These are phyloP conservation scores for Tilletia horrida DNA, from an alignment of 1,284 basidiomycete species.

Conservation along the genomic window DNA sequence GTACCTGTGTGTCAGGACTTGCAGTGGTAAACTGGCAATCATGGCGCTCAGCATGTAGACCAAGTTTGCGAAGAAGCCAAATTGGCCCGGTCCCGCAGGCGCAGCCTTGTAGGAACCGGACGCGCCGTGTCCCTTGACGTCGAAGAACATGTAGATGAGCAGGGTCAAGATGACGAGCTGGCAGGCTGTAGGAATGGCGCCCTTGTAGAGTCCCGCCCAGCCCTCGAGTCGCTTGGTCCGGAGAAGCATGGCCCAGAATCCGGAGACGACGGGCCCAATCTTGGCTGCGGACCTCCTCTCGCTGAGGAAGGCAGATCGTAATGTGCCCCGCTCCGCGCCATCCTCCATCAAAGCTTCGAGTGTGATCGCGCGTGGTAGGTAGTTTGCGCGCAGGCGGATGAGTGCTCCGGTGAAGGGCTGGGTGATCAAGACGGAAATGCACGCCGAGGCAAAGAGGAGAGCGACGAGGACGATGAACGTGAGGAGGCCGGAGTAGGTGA, in stretches of 20 bases:
- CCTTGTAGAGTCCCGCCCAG: constrained; percentile 50
- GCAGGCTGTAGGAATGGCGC: constrained; percentile 25
- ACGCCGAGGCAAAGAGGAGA: constrained; percentile 34
- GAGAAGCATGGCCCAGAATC: constrained; percentile 44
- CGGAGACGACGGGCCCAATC: constrained; percentile 50
- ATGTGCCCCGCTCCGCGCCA: constrained; percentile 29
- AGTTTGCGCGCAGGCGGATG: constrained; percentile 51
- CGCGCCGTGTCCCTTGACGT: constrained; percentile 26
- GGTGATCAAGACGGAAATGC: constrained; percentile 38
- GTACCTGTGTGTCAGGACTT: constrained; percentile 42
- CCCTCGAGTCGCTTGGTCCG: constrained; percentile 49
- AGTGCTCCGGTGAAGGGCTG: constrained; percentile 50
- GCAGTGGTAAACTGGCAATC: constrained; percentile 41
- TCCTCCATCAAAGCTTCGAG: constrained; percentile 52
- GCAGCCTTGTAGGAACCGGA: constrained; percentile 43
- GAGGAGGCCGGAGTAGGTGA: constrained; percentile 14
- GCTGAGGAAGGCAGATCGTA: constrained; percentile 33
- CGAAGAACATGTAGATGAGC: constrained; percentile 41
- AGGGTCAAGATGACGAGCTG: constrained; percentile 30
- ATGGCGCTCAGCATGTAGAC: constrained; percentile 40
- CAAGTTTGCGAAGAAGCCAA: constrained; percentile 43
- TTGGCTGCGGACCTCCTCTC: constrained; percentile 40
- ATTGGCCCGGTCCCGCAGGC: constrained; percentile 39
- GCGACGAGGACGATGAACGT: constrained; percentile 33
- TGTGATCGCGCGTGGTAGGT: constrained; percentile 50